Evolutionary conservation across 1,284 basidiomycete species (phyloP).

Genomic region (Paramarasmius palmivorus): DNA sequence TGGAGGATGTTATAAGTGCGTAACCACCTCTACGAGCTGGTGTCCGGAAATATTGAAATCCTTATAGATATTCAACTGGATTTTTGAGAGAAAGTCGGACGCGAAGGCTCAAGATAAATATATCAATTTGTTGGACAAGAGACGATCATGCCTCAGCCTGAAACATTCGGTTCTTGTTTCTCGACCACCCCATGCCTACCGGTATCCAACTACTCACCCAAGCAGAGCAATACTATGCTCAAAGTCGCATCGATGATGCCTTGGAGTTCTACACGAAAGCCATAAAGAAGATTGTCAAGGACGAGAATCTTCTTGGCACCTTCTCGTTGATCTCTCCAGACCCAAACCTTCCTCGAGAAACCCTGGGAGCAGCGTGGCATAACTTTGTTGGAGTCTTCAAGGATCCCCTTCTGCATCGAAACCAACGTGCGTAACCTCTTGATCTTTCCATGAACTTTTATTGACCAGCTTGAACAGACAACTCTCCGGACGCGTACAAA

Average conservation of each 20-base stretch:
- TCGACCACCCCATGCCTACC: conserved; percentile 10
- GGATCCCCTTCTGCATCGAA: conserved; percentile 22
- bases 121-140: too few relatives aligned
- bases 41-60: too few relatives aligned
- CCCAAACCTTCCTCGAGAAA: conserved; percentile 19
- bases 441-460: not conserved
- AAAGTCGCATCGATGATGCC: conserved; percentile 15
- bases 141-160: too few relatives aligned
- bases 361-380: conserved; percentile 22
- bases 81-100: too few relatives aligned
- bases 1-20: too few relatives aligned
- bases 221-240: conserved; percentile 18
- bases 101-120: too few relatives aligned
- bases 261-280: conserved; percentile 26
- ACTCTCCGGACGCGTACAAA: conserved; percentile 29
- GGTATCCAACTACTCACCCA: conserved; percentile 20
- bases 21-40: too few relatives aligned
- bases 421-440: conserved; percentile 10
- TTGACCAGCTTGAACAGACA: conserved; percentile 12
- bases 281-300: conserved; percentile 28
- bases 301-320: conserved; percentile 22
- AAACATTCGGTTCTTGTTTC: too few relatives aligned
- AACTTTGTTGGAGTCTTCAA: conserved; percentile 28
- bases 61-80: too few relatives aligned
- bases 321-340: conserved; percentile 17